Base-by-base conservation (phyloP, 179 eudicot genomes). In the Actinidia polygama region DNA sequence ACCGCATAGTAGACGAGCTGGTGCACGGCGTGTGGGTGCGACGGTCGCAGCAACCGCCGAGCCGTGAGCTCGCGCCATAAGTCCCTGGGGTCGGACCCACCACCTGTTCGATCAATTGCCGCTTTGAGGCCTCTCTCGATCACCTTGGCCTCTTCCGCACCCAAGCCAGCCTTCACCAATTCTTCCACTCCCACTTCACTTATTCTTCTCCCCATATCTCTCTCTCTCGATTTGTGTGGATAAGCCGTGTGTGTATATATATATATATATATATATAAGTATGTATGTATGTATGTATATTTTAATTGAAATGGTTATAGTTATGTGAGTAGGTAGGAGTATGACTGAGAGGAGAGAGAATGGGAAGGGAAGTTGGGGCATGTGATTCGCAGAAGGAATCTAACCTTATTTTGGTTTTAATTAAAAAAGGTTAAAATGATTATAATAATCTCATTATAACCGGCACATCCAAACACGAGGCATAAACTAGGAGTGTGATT, bases 11-110 rank as follows among this genome's bases (percentile, higher is more conserved):
- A 96, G 24, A 96, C 75, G 53, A 90, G 91, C 78, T 89, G 97
- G 84, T 96, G 99, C 4, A 96, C 85, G 8, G 92, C 77, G 85
- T 93, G 95, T 3, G 98, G 97, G 40, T 94, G 90, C 53, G 85
- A 79, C 16, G 99, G 99, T 21, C 84, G 84, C 36, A 96, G 86
- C 75, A 90, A 36, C 80, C 88, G 89, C 26, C 93, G 84, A 46
- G 88, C 89, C 79, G 85, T 90, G 87, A 96, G 50, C 81, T 89
- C 93, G 16, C 93, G 89, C 99, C 99, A 96, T 21, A 89, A 44
- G 81, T 87, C 92, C 54, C 84, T 82, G 3, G 84, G 83, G 55
- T 75, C 79, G n/a, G 15, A 46, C 14, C 81, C 77, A 11, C 78
- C 88, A 26, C 77, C 79, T 61, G 81, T 71, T 49, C 50, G 24